Evolutionary conservation across 2,329 filamentous ascomycete genomes (phyloP), one percentile per base, ranked within the genome.

Genomic region (Bisporella sp.): DNA sequence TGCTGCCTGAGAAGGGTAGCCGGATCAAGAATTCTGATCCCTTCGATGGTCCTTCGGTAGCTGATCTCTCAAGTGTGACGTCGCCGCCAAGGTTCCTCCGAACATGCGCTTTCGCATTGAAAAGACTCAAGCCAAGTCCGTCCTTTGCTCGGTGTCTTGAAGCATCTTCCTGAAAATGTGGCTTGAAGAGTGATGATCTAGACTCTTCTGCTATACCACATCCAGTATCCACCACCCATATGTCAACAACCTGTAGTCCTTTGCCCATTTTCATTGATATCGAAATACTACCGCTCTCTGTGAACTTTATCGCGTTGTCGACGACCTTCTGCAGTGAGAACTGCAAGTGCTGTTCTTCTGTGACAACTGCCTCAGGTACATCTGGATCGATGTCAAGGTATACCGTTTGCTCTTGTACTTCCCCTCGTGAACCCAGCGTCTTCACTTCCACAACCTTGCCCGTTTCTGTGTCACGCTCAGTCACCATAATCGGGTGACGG

Each of bases 21-120:
- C 78, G 76, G 58, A 87, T 81, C 58, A 86, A 78, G 62, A 88
- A 88, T 57, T 86, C 81, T 1, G 81, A 81, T 8, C 84, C 84
- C 59, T 75, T 78, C 32, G 72, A 66, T 7, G 79, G 75, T 0
- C 82, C 82, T 6, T 74, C 70, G 0, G 81, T 83, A 32, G 80
- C 77, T 4, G 84, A 85, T 46, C 76, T 74, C 41, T 82, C 73
- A 57, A 84, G 81, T 47, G 78, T 75, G 21, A 88, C 68, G 64
- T 87, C 84, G 12, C 84, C 84, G 30, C 83, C 82, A 50, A 87
- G 48, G 32, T 60, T 76, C 62, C 82, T 84, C 48, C 84, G 74
- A 5, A 84, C 81, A 43, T 87, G 72, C 4, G 83, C 83, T 66
- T 87, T 87, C 1, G 84, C 84, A n/a, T 87, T 84, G 61, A 87